Evolutionary conservation across 2,329 filamentous ascomycete species (phyloP), one percentile per base, ranked within the genome.

Genomic region (Scedosporium aurantiacum): DNA sequence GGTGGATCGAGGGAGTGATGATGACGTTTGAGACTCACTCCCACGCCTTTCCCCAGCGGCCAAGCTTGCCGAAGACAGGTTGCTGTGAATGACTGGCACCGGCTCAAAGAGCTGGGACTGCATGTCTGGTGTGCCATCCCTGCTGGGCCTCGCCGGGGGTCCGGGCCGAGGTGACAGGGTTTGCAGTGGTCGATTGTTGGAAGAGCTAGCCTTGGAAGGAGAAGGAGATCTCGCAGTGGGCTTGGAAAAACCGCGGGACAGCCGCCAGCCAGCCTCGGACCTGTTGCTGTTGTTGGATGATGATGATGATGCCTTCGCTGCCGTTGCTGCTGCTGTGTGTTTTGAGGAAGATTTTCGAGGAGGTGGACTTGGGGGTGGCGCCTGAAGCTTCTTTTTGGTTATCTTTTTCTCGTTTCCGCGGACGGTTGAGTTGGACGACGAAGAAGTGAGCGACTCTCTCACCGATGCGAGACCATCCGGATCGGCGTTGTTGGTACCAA

Each of bases 341-440:
- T 82, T 82, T 47, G 84, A 79, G 0, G 84, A 86, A 10, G 83
- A 83, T 66, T 82, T 85, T 52, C 84, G 79, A 2, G 82, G 81
- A 2, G 84, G 83, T 10, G 85, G 84, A 61, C 80, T 89, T 10
- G 81, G 82, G 10, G 83, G 79, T 5, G 77, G 72, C 1, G 78
- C 75, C n/a, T 77, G 72, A 4, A 80, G 67, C 67, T 75, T 79
- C 63, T 75, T 78, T 64, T 71, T 78, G 21, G 63, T 64, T 21
- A 64, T 68, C 63, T 71, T 77, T 12, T 78, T 78, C 21, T 58
- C 55, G 43, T 23, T 54, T 16, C 76, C 80, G 40, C 84, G 80
- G 7, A 89, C 81, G 2, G 86, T 89, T 5, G 87, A 89, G 63
- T 82, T 83, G 4, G 87, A 89, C 0, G 88, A 90, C 0, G 88